Evolutionary conservation across 1,284 basidiomycete species (phyloP), one percentile per base, ranked within the genome.

Genomic region (Papiliotrema terrestris): DNA sequence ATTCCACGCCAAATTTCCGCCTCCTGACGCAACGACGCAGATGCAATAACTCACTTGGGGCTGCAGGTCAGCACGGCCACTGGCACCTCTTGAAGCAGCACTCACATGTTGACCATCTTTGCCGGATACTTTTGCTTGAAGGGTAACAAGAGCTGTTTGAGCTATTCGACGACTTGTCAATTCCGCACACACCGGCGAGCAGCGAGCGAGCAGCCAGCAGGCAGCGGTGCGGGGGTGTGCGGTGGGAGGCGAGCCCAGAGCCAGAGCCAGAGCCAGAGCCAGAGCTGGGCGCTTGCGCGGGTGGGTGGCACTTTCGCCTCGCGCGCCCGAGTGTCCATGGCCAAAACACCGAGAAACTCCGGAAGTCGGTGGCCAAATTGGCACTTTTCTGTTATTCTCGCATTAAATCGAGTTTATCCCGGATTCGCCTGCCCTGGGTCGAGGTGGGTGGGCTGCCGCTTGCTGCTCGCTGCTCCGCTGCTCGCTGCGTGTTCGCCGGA

Each of bases 61-160:
- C 68, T 71, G 26, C 51, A 44, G 43, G 53, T 62, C 59, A 65
- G 54, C 49, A 48, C 20, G 48, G n/a, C 14, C n/a, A 26, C 48
- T 42, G 9, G 26, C 23, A 1, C 9, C 13, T n/a, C 23, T 5
- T 15, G 41, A 13, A 39, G 14, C 17, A 49, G 4, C 15, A 71
- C 71, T 69, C 60, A 73, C 71, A 73, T 70, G 71, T 73, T 73
- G 57, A 73, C 71, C 71, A 68, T 69, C 61, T 63, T 68, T 52
- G 32, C 55, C 50, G 51, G 50, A 17, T 32, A 32, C 49, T 29
- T 17, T 45, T 22, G n/a, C 51, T 59, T 62, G 65, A 66, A 50
- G 65, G 58, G 43, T 63, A 51, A 64, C 11, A 14, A 54, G 55
- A 53, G 52, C 19, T 20, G 37, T 15, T 36, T 9, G 44, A 44